phyloP scores from a whole-genome alignment of 2,329 filamentous ascomycete species.

The Colletotrichum sp. region DNA sequence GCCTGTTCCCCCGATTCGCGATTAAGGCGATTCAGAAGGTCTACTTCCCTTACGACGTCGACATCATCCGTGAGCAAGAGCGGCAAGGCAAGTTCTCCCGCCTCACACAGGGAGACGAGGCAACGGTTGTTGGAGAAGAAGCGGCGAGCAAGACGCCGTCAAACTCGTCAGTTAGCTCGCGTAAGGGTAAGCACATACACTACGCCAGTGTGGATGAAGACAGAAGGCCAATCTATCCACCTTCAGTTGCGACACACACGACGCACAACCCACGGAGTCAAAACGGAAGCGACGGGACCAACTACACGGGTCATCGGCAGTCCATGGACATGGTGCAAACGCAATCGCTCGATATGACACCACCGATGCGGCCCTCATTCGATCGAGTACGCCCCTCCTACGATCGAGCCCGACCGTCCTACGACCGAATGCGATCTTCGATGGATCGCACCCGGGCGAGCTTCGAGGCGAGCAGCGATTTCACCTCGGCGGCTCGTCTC shows the following conservation, averaged over 20 bases:
- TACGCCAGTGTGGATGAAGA: slow-evolving; percentile 81
- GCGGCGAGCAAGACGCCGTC: slow-evolving; percentile 39
- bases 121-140: slow-evolving; percentile 13
- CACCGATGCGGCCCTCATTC: slow-evolving; percentile 26
- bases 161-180: slow-evolving; percentile 64
- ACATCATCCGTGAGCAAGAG: slow-evolving; percentile 94
- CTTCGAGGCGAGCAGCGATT: slow-evolving; percentile 88
- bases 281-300: slow-evolving; percentile 92
- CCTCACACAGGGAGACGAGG: slow-evolving; percentile 49
- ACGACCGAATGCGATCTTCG: slow-evolving; percentile 83
- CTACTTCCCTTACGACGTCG: slow-evolving; percentile 90
- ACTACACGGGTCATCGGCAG: slow-evolving; percentile 75
- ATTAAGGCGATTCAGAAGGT: slow-evolving; percentile 92
- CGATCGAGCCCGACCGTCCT: slow-evolving; percentile 80
- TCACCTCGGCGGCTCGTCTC: slow-evolving; percentile 87
- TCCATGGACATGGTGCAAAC: slow-evolving; percentile 56
- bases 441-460: slow-evolving; percentile 86
- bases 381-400: slow-evolving; percentile 56
- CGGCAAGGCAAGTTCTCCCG: slow-evolving; percentile 82
- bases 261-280: slow-evolving; percentile 85
- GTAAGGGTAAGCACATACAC: slow-evolving; percentile 61
- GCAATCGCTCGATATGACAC: slow-evolving; percentile 25
- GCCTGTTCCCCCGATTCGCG: slow-evolving; percentile 85
- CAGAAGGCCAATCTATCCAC: slow-evolving; percentile 89
- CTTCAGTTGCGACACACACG: slow-evolving; percentile 80